These are phyloP conservation scores for Parathielavia hyrcaniae DNA, from an alignment of 495 filamentous ascomycete genomes.

Conservation along the genomic window DNA sequence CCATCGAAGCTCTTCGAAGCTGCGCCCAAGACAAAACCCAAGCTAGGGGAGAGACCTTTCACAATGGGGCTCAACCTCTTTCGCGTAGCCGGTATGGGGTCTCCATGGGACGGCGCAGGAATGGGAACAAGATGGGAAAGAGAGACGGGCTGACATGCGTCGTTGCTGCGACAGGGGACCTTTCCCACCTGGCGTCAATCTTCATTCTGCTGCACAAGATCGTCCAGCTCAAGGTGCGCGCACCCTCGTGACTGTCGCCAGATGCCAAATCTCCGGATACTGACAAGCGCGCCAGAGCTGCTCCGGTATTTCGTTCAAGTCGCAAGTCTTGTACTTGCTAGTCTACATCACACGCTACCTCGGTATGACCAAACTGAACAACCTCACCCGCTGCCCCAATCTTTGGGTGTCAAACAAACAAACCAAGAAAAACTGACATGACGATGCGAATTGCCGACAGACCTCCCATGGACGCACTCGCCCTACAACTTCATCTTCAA, in stretches of 20 bases:
- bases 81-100: conserved; percentile 65
- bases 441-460: conserved; percentile 36
- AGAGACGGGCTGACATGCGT: conserved; percentile 17
- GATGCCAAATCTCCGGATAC: background rate
- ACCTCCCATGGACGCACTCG: conserved; percentile 82
- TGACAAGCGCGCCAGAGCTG: conserved; percentile 63
- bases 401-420: background rate
- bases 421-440: conserved; percentile 1
- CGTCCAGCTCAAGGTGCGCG: conserved; percentile 73
- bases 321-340: conserved; percentile 84
- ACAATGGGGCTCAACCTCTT: conserved; percentile 75
- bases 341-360: conserved; percentile 93
- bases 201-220: conserved; percentile 95
- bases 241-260: background rate
- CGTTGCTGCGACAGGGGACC: conserved; percentile 57
- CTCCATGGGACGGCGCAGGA: background rate
- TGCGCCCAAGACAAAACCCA: background rate
- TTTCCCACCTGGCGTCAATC: conserved; percentile 92
- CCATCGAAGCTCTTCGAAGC: background rate
- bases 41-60: conserved; percentile 4
- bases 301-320: conserved; percentile 95
- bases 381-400: background rate
- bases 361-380: conserved; percentile 44
- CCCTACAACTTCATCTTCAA: conserved; percentile 93
- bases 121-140: background rate